Base-by-base conservation (phyloP, 306 rosid genomes). In the Quercus wislizeni region DNA sequence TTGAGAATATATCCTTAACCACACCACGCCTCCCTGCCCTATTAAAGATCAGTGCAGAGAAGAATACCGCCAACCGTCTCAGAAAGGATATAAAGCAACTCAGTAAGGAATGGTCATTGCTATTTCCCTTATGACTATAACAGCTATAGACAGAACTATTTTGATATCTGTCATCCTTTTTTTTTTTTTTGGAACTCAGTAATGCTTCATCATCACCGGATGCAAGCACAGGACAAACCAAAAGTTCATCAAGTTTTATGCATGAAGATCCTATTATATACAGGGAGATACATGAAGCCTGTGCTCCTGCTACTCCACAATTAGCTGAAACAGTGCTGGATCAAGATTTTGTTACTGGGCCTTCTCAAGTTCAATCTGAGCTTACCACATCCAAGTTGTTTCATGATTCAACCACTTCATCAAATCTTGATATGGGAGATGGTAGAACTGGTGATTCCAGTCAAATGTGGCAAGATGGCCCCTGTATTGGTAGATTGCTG, bases 41-140 rank as follows among this genome's bases (percentile, higher is more conserved):
- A 19, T 79, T 94, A 85, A 94, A 89, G 88, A 89, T 94, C 78
- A 90, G 95, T 82, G 85, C 97, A 71, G 97, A 94, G 75, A 90
- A 85, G 85, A 91, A 21, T 21, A 21, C 23, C 23, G 23, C 23
- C 23, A 21, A 21, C 23, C 23, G 23, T 21, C 23, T 21, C 23
- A 21, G 23, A 21, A 21, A 21, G 23, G 23, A 21, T 21, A 21
- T 21, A 21, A 21, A 21, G 23, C 23, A 21, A 21, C 23, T 21
- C 23, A 21, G 23, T 90, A 82, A 77, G 73, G 49, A 13, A 51
- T 54, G 61, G 69, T 73, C 74, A 78, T 70, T 8, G 30, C 35
- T 63, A 68, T 61, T 68, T 15, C 67, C 72, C 59, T 75, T 20
- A 13, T 49, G 79, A 64, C 54, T 71, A 35, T 55, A 28, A 20